Percentiles rank a stretch among this genome's conserved stretches.
Evolutionary conservation across 768 basidiomycete species (phyloP).

Genomic region (Leccinum subtestaceum): DNA sequence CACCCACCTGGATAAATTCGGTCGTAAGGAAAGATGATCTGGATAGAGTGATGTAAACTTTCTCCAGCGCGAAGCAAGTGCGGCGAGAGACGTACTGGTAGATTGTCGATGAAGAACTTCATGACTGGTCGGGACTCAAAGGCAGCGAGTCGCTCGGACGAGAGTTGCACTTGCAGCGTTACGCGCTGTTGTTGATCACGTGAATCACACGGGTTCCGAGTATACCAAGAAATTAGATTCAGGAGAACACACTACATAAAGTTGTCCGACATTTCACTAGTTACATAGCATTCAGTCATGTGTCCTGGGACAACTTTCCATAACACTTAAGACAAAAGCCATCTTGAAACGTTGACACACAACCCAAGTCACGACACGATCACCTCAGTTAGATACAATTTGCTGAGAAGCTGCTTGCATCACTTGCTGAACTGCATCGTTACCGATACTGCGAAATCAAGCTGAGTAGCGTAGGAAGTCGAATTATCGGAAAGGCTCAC

Average conservation of each 20-base stretch:
- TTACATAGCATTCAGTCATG: neutral
- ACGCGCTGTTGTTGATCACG: slow-evolving; percentile 8
- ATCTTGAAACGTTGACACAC: neutral
- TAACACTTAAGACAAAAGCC: neutral
- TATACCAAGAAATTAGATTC: neutral
- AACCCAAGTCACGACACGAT: neutral
- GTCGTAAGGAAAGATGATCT: slow-evolving; percentile 93
- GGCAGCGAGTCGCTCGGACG: neutral
- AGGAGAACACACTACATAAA: neutral
- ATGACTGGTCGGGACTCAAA: slow-evolving; percentile 34
- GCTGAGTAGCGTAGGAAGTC: slow-evolving; percentile 1
- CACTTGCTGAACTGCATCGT: slow-evolving; percentile 31
- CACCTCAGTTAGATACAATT: slow-evolving; percentile 31
- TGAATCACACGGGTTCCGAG: slow-evolving; percentile 3
- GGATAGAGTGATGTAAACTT: neutral
- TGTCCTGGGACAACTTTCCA: neutral
- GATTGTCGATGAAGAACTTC: slow-evolving; percentile 82
- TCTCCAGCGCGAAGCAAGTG: neutral
- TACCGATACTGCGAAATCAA: slow-evolving; percentile 25
- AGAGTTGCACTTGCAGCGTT: neutral
- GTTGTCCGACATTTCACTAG: neutral
- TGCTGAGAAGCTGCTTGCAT: slow-evolving; percentile 34
- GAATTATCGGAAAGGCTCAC: slow-evolving; percentile 18
- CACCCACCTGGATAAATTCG: slow-evolving; percentile 88
- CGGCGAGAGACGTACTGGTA: slow-evolving; percentile 53